Base-by-base conservation (phyloP, 352 stramenopile species). In the Phytophthora citrophthora region DNA sequence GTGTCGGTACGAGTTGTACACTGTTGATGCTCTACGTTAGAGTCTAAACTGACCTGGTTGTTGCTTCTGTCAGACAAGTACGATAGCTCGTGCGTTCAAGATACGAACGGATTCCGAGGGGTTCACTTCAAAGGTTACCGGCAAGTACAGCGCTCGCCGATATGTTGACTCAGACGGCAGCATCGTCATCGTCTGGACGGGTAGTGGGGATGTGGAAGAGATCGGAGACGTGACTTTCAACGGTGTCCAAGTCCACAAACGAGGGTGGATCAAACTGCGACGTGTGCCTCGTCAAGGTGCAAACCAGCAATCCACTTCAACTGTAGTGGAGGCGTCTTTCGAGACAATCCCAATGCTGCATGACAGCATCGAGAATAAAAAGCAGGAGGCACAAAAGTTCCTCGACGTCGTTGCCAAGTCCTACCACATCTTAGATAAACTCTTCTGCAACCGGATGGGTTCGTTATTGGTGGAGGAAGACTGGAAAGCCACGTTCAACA, bases 311-410 rank as follows among this genome's bases (percentile, higher is more conserved):
- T 64, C 64, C 20, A 68, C 47, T 24, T 55, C 51, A 18, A 76
- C 77, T 24, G 60, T 76, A 4, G 57, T 87, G 46, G 76, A 89
- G 54, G 74, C 59, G 18, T 79, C 63, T 45, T 70, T 78, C 39
- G 64, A 77, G 40, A 76, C 71, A 24, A 61, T 71, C 9, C 76
- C 80, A 12, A 58, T 83, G 34, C 68, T 89, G 10, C 72, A 76
- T 36, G 74, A 87, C 3, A 70, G 77, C 20, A 54, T 82, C n/a
- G 50, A 62, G 4, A 64, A 86, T 59, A 57, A 54, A 27, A n/a
- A 38, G 5, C 61, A 68, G 36, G 58, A 79, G 29, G 68, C 52
- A 2, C 46, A 50, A 26, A 31, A 32, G 1, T 18, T 72, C 15
- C 12, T 83, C 12, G 54, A 64, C 43, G 54, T 23, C 13, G 49